Base-by-base conservation (phyloP, 2,329 filamentous ascomycete genomes). In the Aspergillus candidus region DNA sequence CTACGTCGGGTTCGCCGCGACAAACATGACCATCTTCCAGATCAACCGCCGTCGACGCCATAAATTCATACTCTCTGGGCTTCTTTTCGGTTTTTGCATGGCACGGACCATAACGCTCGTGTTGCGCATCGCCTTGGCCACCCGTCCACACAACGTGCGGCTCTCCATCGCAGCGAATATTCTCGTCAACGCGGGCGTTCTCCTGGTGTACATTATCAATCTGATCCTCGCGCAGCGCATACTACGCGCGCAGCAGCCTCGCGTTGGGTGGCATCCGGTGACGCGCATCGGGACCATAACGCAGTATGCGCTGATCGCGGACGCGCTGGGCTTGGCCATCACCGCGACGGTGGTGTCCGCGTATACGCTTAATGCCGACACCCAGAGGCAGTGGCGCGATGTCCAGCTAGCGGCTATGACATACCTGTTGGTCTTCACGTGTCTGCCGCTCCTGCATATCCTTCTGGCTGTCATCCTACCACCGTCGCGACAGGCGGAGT, bases 171-270 rank as follows among this genome's bases (percentile, higher is more conserved):
- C 77, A 0, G 79, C 85, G 3, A 73, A 74, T 51, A 77, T 93
- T 58, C 82, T 93, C 55, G 78, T 87, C 45, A 79, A 82, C 35
- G 82, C 84, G 0, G 88, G 87, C 34, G 80, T 89, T 12, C 62
- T 94, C 30, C 65, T 94, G 6, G 70, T 94, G 18, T 91, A 86
- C 65, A 68, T 91, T 56, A 71, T 88, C 65, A 93, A 94, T 67
- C 68, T 94, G 34, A 69, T 93, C 57, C 86, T 90, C 59, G 69
- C 83, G 0, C 86, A 88, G 65, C 81, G 88, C 36, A 74, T 94
- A 18, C 65, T 93, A 13, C 78, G 88, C 42, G 84, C 84, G 4
- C 78, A 80, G 36, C 85, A 90, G 57, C 86, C 87, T 0, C 59
- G 63, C 2, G 61, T 88, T 29, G 88, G 86, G 46, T 91, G 87